A percentile compares a stretch with the other conserved stretches of the same genome.
Evolutionary conservation across 345 rosid genomes (phyloP).

Genomic region (Gossypium rotundifolium): DNA sequence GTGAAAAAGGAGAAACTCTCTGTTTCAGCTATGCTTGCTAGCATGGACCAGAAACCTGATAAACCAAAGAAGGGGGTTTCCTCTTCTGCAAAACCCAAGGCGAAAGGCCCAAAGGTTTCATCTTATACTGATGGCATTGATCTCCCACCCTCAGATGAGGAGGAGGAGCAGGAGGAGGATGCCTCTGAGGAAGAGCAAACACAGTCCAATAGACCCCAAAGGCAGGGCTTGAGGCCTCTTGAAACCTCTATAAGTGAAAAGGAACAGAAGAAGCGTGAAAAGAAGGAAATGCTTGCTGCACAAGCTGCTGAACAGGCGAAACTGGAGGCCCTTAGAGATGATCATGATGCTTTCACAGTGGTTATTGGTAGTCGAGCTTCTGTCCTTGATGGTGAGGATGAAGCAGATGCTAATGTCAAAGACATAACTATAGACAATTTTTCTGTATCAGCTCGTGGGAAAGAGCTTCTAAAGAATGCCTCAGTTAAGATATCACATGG

Average conservation of each 20-base stretch:
- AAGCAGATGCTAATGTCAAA: conserved; percentile 83
- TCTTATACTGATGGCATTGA: conserved; percentile 79
- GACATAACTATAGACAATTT: conserved; percentile 78
- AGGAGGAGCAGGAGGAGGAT: conserved; percentile 46
- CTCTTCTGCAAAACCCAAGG: conserved; percentile 34
- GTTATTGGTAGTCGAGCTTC: conserved; percentile 83
- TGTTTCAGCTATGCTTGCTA: conserved; percentile 78
- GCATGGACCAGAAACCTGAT: conserved; percentile 74
- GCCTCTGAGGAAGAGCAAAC: conserved; percentile 44
- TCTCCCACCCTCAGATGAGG: conserved; percentile 89
- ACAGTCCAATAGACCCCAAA: conserved; percentile 44
- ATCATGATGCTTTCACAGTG: conserved; percentile 90
- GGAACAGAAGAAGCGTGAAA: conserved; percentile 75
- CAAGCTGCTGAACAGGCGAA: conserved; percentile 50
- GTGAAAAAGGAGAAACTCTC: conserved; percentile 57
- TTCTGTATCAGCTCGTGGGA: conserved; percentile 91
- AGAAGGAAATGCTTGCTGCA: conserved; percentile 57
- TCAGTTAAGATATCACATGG: conserved; percentile 94
- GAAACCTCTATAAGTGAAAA: conserved; percentile 58
- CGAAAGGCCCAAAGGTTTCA: conserved; percentile 40
- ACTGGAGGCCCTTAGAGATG: conserved; percentile 82
- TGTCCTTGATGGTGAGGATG: conserved; percentile 88
- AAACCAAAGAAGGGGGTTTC: conserved; percentile 63
- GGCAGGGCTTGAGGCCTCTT: conserved; percentile 44
- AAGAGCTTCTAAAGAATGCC: conserved; percentile 80